Evolutionary conservation across 2,329 filamentous ascomycete genomes (phyloP), one percentile per base, ranked within the genome.

Genomic region (Capronia coronata): DNA sequence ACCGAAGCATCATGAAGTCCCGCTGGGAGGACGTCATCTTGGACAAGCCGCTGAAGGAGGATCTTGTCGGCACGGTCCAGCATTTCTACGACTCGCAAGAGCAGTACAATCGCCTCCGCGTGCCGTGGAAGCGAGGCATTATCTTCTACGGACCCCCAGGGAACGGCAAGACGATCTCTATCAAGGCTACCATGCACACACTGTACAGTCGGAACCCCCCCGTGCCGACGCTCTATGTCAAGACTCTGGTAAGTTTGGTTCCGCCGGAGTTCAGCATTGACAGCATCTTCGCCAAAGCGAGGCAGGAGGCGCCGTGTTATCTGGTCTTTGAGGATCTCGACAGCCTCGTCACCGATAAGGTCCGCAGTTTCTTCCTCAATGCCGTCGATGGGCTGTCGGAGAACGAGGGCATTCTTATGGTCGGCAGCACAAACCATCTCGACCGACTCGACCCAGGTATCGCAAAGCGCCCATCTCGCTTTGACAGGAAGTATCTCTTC

Each of bases 401-500:
- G 42, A 71, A 71, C 51, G 65, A 70, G 39, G 68, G 68, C 11
- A 68, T 71, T 14, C 55, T 70, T 25, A 70, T 71, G 67, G 62
- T 71, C 41, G 68, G 67, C 6, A 65, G 60, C 37, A 71, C 68
- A 0, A 71, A 71, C 48, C 63, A 69, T 46, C 46, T 52, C n/a
- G 46, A 61, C n/a, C 38, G 51, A 6, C 55, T 71, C 11, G 68
- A 71, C 49, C 66, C 68, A 4, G 67, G 66, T 6, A 65, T 75
- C 40, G 60, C 67, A 11, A 74, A 74, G 63, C 66, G 72, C 0
- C 72, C 72, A 2, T 67, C 62, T 19, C 63, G 72, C 4, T 75
- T 75, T 52, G 72, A 75, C 48, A 60, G 72, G 22, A 74, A 74
- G 51, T 74, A 72, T 60, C 65, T 67, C 48, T 75, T 72, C 55